Conservation (phyloP, 352 stramenopile species). For the Blastocystis sp. region DNA sequence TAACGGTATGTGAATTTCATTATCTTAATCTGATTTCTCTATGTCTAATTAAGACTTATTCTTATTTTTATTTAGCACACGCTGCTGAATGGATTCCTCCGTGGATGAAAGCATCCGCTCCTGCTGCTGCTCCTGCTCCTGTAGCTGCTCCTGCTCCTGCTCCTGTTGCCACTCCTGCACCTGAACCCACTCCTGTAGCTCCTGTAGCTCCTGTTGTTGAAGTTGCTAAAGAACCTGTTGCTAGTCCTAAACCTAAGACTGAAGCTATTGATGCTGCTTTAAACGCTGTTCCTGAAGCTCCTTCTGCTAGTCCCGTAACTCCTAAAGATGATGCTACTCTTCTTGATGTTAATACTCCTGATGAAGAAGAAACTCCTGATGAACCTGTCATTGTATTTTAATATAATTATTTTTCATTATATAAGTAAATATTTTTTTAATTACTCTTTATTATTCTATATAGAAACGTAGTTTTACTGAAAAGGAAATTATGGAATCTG, state of each 20-base stretch:
- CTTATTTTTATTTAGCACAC: too few species aligned
- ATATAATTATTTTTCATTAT: too few species aligned
- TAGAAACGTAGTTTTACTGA: slow-evolving; percentile 12
- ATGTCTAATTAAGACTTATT: too few species aligned
- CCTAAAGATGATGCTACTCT: neutral
- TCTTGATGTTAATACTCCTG: neutral
- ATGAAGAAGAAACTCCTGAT: neutral
- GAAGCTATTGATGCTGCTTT: too few species aligned
- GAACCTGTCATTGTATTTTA: neutral
- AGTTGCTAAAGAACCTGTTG: neutral
- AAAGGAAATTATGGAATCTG: slow-evolving; percentile 53
- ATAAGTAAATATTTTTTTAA: slow-evolving; percentile 1
- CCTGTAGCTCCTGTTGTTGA: too few species aligned
- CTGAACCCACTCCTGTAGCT: neutral
- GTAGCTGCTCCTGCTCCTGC: neutral
- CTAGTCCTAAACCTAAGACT: neutral
- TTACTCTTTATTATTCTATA: neutral
- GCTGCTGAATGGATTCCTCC: too few species aligned
- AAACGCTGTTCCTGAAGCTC: too few species aligned
- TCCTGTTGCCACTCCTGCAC: neutral
- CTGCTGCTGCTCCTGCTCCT: neutral
- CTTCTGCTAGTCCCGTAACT: neutral
- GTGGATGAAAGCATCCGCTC: neutral
- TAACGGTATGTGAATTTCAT: too few species aligned
- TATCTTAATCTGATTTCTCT: too few species aligned